These are phyloP conservation scores for Triadica sebifera DNA, from an alignment of 345 rosid genomes.

Conservation along the genomic window DNA sequence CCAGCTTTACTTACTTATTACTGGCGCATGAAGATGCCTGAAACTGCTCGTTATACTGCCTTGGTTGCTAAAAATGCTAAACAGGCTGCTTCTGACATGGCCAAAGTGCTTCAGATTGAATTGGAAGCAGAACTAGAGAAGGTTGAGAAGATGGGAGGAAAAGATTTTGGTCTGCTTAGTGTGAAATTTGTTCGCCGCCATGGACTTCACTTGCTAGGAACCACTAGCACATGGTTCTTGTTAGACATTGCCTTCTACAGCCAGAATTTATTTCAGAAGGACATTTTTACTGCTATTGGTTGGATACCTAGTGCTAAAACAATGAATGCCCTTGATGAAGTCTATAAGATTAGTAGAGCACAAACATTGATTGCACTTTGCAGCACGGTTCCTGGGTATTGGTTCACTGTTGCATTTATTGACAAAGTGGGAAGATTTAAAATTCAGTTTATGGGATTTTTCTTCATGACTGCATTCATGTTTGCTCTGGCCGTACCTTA, in stretches of 20 bases:
- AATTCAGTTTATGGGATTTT: conserved; percentile 63
- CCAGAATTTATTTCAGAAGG: conserved; percentile 72
- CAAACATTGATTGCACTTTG: conserved; percentile 63
- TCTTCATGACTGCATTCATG: conserved; percentile 61
- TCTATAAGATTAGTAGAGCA: conserved; percentile 52
- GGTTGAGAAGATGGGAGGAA: conserved; percentile 21
- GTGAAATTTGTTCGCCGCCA: conserved; percentile 42
- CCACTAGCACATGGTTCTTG: conserved; percentile 66
- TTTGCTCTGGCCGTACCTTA: conserved; percentile 62
- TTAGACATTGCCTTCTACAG: conserved; percentile 74
- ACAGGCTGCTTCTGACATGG: conserved; percentile 66
- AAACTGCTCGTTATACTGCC: conserved; percentile 80
- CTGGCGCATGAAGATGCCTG: conserved; percentile 78
- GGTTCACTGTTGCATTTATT: conserved; percentile 44
- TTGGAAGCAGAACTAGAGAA: conserved; percentile 50
- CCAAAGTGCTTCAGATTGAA: conserved; percentile 66
- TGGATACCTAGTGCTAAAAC: conserved; percentile 66
- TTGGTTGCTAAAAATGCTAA: conserved; percentile 59
- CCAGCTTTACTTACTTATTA: conserved; percentile 66
- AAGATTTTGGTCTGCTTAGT: conserved; percentile 56
- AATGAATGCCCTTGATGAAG: conserved; percentile 70
- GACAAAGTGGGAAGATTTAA: conserved; percentile 47
- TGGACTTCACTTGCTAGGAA: conserved; percentile 61
- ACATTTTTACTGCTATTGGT: conserved; percentile 62
- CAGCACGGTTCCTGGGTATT: conserved; percentile 79